These are phyloP conservation scores for Gossypium davidsonii DNA, from an alignment of 441 rosid species.

Conservation along the genomic window DNA sequence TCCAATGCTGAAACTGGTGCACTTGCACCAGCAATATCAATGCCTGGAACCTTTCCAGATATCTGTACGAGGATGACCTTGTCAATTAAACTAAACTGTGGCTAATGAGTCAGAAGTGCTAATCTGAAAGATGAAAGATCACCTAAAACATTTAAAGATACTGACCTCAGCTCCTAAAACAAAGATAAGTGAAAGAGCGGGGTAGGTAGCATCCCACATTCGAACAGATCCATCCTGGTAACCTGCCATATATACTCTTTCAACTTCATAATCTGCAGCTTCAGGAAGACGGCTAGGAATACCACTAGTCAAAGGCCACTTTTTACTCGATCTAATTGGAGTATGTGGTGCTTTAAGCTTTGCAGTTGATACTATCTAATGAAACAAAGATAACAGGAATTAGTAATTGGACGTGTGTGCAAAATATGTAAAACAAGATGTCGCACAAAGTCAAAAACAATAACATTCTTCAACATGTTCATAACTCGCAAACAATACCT, in stretches of 20 bases:
- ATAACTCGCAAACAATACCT: conserved; percentile 31
- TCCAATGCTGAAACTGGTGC: conserved; percentile 60
- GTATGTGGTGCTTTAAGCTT: conserved; percentile 39
- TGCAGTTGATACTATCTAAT: conserved; percentile 49
- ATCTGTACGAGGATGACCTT: neutral
- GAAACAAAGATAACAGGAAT: conserved; percentile 8
- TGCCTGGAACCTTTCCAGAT: conserved; percentile 42
- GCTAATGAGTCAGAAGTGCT: neutral
- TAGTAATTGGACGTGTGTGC: neutral
- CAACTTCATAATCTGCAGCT: conserved; percentile 42
- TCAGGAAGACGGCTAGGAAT: conserved; percentile 38
- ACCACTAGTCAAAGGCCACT: conserved; percentile 66
- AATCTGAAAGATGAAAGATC: conserved; percentile 6
- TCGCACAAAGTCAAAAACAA: neutral
- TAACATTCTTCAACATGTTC: neutral
- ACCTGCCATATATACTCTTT: conserved; percentile 54
- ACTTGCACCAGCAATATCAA: conserved; percentile 30
- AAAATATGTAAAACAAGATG: neutral
- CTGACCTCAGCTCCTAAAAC: conserved; percentile 40
- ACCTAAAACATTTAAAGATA: conserved; percentile 11
- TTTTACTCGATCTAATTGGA: conserved; percentile 27
- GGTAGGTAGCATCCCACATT: conserved; percentile 67
- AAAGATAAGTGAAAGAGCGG: conserved; percentile 38
- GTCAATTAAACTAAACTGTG: neutral
- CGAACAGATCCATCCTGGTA: conserved; percentile 56